Percentiles rank a stretch among this genome's conserved stretches.
These are phyloP conservation scores for Eucalyptus regnans DNA, from an alignment of 345 rosid species.

Conservation along the genomic window DNA sequence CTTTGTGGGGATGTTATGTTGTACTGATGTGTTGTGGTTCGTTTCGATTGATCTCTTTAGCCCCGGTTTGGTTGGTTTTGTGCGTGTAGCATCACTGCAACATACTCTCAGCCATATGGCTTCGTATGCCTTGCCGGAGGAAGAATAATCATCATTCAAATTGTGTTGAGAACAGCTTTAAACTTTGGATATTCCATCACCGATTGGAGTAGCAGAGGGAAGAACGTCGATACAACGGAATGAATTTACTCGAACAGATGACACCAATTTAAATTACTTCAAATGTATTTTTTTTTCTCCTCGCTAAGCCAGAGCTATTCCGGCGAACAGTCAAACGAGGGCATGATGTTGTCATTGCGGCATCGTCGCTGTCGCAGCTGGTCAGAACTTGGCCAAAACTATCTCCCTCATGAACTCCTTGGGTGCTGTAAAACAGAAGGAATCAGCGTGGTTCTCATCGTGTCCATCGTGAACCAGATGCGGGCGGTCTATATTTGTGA, in stretches of 20 bases:
- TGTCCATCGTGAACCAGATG: background rate
- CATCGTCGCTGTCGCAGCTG: background rate
- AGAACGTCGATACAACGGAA: background rate
- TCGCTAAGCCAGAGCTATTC: background rate
- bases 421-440: constrained; percentile 25
- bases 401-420: constrained; percentile 33
- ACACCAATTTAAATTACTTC: background rate
- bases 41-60: background rate
- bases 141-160: background rate
- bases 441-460: background rate
- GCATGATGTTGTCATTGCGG: background rate
- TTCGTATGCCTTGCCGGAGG: background rate
- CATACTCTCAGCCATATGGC: background rate
- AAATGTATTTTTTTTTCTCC: background rate
- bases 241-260: background rate
- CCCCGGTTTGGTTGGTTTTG: background rate
- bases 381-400: constrained; percentile 27
- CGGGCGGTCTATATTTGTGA: background rate
- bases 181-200: background rate
- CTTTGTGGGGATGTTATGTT: background rate
- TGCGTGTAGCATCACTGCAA: background rate
- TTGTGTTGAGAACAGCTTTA: background rate
- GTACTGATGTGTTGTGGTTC: background rate
- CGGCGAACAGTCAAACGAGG: background rate
- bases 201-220: background rate